phyloP scores from a whole-genome alignment of 805 yeast species.

The Candida incommunis region DNA sequence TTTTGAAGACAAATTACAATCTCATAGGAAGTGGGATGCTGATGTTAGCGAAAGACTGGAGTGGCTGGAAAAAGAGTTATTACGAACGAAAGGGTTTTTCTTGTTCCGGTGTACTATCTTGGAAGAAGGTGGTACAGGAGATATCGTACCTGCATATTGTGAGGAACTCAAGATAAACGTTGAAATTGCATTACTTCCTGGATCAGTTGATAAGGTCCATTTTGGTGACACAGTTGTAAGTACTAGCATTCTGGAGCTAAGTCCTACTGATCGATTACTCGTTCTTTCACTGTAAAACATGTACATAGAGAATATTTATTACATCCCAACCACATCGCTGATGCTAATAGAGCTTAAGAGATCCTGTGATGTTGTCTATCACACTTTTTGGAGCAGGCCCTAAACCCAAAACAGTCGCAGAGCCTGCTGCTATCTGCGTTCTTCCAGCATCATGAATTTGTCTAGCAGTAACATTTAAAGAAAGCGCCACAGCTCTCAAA shows the following conservation, averaged over 20 bases:
- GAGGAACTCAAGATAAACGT: conserved; percentile 33
- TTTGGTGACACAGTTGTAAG: conserved; percentile 35
- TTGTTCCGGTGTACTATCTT: conserved; percentile 33
- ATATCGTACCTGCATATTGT: conserved; percentile 32
- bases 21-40: no score
- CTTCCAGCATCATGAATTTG: conserved; percentile 94
- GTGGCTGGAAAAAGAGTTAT: background rate
- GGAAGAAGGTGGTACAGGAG: conserved; percentile 18
- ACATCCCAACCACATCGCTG: background rate
- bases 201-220: conserved; percentile 14
- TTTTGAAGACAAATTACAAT: no score
- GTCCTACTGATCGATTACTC: conserved; percentile 27
- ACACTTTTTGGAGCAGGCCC: conserved; percentile 88
- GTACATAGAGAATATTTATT: background rate
- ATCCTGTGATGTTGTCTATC: conserved; percentile 71
- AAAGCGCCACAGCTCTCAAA: conserved; percentile 67
- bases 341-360: conserved; percentile 50
- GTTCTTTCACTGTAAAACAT: conserved; percentile 22
- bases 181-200: conserved; percentile 22
- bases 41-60: background rate
- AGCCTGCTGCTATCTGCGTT: conserved; percentile 91
- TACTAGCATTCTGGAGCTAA: conserved; percentile 29
- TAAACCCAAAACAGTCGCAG: conserved; percentile 89
- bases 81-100: conserved; percentile 5
- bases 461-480: conserved; percentile 62